Base-by-base conservation (phyloP, 306 rosid genomes). In the Lathyrus oleraceus region DNA sequence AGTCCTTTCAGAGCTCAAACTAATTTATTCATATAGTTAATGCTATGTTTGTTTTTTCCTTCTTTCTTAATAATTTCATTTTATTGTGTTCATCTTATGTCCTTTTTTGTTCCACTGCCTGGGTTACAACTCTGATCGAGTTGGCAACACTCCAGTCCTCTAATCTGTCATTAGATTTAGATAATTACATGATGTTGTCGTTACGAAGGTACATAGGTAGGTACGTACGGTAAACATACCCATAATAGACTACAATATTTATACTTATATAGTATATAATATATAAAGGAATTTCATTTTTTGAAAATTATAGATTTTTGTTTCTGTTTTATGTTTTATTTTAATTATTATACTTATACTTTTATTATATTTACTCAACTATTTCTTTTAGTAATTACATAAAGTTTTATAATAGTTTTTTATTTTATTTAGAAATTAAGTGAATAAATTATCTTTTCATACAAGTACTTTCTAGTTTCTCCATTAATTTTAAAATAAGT, bases 71-170 rank as follows among this genome's bases (percentile, higher is more conserved):
- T 39, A 39, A 49, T 30, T 54, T 61, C 12, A 8, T 38, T 43
- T 3, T 30, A 57, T 69, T 65, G 53, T 36, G 60, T 69, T 56
- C 23, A 70, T 27, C 42, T 49, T 28, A 32, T 73, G 75, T 78
- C 75, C 49, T 74, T 59, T 61, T 74, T 42, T 78, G 80, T 71
- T 74, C 71, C 80, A 43, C 38, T 65, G 78, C 59, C 27, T 60
- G 82, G 85, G 74, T 77, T 81, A 77, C 82, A 77, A 57, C 45
- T 68, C 61, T 78, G 71, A 76, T 59, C 15, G 8, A 53, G 74
- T 73, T 73, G 75, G 68, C 79, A 66, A 59, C 72, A 65, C 69
- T 36, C 25, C 13, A 69, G 74, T 69, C 43, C 80, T 17, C 67
- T 74, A 74, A 65, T 69, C 45, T 73, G 80, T 59, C 53, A 78